Base-by-base conservation (phyloP, 1,284 basidiomycete genomes). In the Papiliotrema fonsecae region DNA sequence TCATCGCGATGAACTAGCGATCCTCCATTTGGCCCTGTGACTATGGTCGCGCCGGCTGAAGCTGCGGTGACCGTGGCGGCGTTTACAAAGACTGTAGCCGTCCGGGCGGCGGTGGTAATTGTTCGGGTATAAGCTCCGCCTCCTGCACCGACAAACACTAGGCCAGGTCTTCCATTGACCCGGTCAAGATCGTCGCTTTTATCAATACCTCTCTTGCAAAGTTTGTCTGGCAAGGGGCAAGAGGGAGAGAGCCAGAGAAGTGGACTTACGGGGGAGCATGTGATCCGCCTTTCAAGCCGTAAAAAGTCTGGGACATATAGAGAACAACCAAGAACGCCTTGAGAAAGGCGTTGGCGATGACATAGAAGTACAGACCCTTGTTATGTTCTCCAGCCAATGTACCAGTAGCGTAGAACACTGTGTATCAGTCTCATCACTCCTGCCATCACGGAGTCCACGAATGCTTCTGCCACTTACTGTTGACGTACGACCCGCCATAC, bases 251-350 rank as follows among this genome's bases (percentile, higher is more conserved):
- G 30, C 6, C 18, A 18, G 26, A 30, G 27, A 7, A 30, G 21
- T 18, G 3, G 7, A 49, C 42, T 49, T 38, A 55, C 53, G 32
- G 32, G 6, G 44, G 32, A 26, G 42, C 22, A 22, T 55, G 53
- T 5, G 53, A 51, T 5, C 34, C 44, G 5, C 55, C 47, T 7
- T 28, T 31, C 13, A 45, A 34, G 14, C 62, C 62, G 44, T 60
- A 61, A 39, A 64, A 64, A 2, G 48, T 50, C 42, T 64, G 62
- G 24, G 53, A 52, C 57, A 64, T 58, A 45, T 58, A 64, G 25
- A 58, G 40, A 6, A 58, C 51, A 9, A 55, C 53, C 19, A 63
- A 42, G 39, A 57, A 61, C 7, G 55, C 19, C 44, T 63, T 63
- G 42, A 61, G 49, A 22, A 56, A 56, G 16, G 42, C 57, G 30